A percentile compares a stretch with the other conserved stretches of the same genome.
phyloP scores from a whole-genome alignment of 2,329 filamentous ascomycete genomes.

The Torrubiellomyces zombiae region DNA sequence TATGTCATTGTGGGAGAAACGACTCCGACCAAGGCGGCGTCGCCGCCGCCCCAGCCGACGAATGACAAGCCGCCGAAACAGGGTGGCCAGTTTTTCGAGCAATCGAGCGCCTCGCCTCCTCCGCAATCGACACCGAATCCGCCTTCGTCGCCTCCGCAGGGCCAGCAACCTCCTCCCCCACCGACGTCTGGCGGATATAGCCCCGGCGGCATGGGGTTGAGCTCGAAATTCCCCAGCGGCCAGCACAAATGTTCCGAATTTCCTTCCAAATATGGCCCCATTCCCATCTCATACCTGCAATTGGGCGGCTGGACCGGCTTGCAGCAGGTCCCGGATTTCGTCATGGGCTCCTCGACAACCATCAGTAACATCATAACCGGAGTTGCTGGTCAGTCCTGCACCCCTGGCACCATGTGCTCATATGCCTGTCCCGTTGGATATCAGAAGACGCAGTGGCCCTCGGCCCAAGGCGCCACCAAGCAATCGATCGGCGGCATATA shows the following conservation, averaged over 20 bases:
- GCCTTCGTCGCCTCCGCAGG: slow-evolving; percentile 8
- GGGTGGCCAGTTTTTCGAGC: slow-evolving; percentile 4
- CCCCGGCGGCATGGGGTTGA: slow-evolving; percentile 33
- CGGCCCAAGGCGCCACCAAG: slow-evolving; percentile 55
- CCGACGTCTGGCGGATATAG: slow-evolving; percentile 7
- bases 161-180: slow-evolving; percentile 8
- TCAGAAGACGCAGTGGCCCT: slow-evolving; percentile 83
- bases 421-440: slow-evolving; percentile 87
- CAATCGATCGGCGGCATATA: slow-evolving; percentile 79
- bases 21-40: slow-evolving; percentile 33
- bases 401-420: slow-evolving; percentile 58
- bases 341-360: slow-evolving; percentile 22
- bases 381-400: slow-evolving; percentile 43
- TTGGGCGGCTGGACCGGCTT: slow-evolving; percentile 67
- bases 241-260: slow-evolving; percentile 54
- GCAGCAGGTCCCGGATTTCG: slow-evolving; percentile 43
- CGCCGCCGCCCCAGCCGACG: slow-evolving; percentile 18
- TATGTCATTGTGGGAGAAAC: slow-evolving; percentile 50
- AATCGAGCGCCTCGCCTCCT: slow-evolving; percentile 3
- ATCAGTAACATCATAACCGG: slow-evolving; percentile 53
- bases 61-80: slow-evolving; percentile 2
- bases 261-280: slow-evolving; percentile 65
- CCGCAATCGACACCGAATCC: slow-evolving; percentile 3
- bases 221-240: slow-evolving; percentile 59
- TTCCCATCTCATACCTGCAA: slow-evolving; percentile 51